phyloP scores from a whole-genome alignment of 768 basidiomycete genomes.

The Nidularia sp. region DNA sequence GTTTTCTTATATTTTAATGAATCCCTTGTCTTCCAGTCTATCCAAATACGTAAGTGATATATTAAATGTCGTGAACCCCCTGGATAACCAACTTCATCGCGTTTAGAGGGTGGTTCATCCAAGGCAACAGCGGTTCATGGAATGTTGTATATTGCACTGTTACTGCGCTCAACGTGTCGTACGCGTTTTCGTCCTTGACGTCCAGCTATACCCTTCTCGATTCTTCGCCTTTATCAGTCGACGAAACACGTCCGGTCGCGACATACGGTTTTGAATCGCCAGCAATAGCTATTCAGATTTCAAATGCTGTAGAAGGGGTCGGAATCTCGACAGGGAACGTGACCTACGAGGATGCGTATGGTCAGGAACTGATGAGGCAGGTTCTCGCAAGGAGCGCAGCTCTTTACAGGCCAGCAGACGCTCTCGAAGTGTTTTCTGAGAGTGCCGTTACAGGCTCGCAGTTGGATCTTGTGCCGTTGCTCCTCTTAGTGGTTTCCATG shows the following conservation, averaged over 20 bases:
- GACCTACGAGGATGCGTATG: background rate
- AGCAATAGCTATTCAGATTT: background rate
- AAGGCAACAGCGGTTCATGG: background rate
- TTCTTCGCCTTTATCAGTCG: background rate
- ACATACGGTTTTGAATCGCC: background rate
- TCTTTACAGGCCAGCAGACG: too few relatives aligned
- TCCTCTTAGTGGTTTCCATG: too few relatives aligned
- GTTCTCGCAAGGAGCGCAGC: background rate
- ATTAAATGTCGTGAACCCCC: background rate
- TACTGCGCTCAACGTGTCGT: background rate
- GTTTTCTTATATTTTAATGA: too few relatives aligned
- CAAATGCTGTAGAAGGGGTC: background rate
- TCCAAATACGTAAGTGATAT: background rate
- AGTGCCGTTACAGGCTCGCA: too few relatives aligned
- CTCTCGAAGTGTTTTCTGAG: too few relatives aligned
- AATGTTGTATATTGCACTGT: background rate
- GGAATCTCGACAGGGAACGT: too few relatives aligned
- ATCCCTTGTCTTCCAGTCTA: background rate
- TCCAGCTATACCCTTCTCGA: background rate
- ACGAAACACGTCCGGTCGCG: background rate
- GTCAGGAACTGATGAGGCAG: background rate
- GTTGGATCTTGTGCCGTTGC: too few relatives aligned
- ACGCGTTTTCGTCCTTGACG: background rate
- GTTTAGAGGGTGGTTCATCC: background rate
- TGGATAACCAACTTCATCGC: background rate